These are phyloP conservation scores for Fusarium penzigii DNA, from an alignment of 2,329 filamentous ascomycete species.

Conservation along the genomic window DNA sequence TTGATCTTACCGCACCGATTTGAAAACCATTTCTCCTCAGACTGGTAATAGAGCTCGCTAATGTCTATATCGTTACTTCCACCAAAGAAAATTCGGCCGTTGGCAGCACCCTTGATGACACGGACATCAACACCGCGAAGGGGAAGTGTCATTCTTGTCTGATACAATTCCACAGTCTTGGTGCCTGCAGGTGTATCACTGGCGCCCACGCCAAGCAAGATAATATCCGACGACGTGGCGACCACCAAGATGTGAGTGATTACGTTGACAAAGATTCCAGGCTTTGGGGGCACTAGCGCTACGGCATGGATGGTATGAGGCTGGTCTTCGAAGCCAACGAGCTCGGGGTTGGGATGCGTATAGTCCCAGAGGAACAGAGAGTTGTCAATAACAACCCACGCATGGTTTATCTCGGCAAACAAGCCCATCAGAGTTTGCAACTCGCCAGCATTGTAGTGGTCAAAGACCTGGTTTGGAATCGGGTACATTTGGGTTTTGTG, in stretches of 20 bases:
- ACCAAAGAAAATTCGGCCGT: constrained; percentile 91
- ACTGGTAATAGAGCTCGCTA: constrained; percentile 93
- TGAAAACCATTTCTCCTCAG: constrained; percentile 96
- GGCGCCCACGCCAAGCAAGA: constrained; percentile 81
- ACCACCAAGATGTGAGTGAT: constrained; percentile 90
- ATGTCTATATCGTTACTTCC: constrained; percentile 81
- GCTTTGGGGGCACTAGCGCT: constrained; percentile 79
- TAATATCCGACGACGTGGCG: constrained; percentile 81
- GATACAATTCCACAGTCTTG: constrained; percentile 76
- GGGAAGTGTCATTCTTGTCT: constrained; percentile 81
- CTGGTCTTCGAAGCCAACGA: constrained; percentile 91
- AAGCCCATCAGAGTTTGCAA: constrained; percentile 92
- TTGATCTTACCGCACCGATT: constrained; percentile 86
- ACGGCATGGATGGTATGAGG: constrained; percentile 87
- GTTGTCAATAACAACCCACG: constrained; percentile 95
- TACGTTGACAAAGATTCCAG: constrained; percentile 81
- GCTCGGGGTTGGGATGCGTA: constrained; percentile 84
- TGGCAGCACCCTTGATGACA: constrained; percentile 77
- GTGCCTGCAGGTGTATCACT: constrained; percentile 67
- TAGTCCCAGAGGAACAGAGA: constrained; percentile 98
- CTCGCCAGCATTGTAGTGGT: constrained; percentile 86
- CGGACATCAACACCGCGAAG: constrained; percentile 76
- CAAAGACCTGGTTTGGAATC: constrained; percentile 88
- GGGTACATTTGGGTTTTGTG: constrained; percentile 83
- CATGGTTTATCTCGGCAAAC: constrained; percentile 92